Evolutionary conservation across 176 grass and related monocot species (phyloP).

Genomic region (Tuctoria greenei): DNA sequence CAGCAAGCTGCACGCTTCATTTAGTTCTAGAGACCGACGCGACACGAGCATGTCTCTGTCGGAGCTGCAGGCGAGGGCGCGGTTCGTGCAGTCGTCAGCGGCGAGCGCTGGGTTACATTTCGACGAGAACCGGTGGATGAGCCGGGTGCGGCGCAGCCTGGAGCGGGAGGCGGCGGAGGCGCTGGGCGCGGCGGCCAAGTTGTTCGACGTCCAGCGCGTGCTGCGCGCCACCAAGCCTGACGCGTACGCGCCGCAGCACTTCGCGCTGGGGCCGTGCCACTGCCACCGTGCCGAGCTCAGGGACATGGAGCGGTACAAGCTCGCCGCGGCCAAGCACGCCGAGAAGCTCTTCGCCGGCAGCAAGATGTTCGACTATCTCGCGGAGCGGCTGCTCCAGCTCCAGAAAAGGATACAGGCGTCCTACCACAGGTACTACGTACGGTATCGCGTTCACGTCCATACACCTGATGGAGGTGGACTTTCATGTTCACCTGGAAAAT

Average conservation of each 20-base stretch:
- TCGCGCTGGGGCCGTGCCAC: slow-evolving; percentile 78
- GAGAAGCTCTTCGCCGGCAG: slow-evolving; percentile 64
- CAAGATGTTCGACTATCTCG: slow-evolving; percentile 56
- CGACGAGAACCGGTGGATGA: slow-evolving; percentile 68
- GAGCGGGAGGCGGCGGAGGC: slow-evolving; percentile 43
- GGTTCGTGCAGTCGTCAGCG: slow-evolving; percentile 36
- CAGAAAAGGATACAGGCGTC: slow-evolving; percentile 54
- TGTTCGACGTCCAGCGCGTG: slow-evolving; percentile 62
- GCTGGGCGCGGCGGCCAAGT: slow-evolving; percentile 48
- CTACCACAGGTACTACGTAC: slow-evolving; percentile 54
- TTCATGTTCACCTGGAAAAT: no score
- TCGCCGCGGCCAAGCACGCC: slow-evolving; percentile 68
- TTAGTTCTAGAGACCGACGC: no score
- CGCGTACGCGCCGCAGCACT: slow-evolving; percentile 70
- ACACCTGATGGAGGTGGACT: no score
- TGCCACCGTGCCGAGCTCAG: slow-evolving; percentile 64
- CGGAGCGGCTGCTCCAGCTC: slow-evolving; percentile 33
- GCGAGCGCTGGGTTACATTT: slow-evolving; percentile 24
- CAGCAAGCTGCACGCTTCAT: no score
- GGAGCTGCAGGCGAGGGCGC: slow-evolving; percentile 34
- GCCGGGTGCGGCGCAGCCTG: slow-evolving; percentile 55
- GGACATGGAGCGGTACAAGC: slow-evolving; percentile 90
- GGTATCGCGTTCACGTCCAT: neutral
- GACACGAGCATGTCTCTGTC: slow-evolving; percentile 3
- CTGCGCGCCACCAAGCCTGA: slow-evolving; percentile 49